A percentile compares a stretch with the other conserved stretches of the same genome.
These are phyloP conservation scores for Cupressus sempervirens DNA, from an alignment of 75 land plant genomes.

Conservation along the genomic window DNA sequence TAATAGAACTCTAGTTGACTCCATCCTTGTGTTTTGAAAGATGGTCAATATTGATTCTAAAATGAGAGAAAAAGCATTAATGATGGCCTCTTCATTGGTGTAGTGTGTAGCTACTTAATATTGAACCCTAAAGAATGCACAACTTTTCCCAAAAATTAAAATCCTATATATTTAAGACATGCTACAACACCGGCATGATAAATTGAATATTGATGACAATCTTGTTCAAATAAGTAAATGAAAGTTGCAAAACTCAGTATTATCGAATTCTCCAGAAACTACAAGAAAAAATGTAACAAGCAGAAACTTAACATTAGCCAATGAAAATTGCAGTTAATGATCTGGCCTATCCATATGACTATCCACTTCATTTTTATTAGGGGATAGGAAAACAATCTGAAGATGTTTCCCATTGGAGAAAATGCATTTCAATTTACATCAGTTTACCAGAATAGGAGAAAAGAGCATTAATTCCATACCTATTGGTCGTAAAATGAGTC, in stretches of 20 bases:
- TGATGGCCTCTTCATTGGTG: neutral
- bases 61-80: neutral
- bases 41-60: neutral
- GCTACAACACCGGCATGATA: neutral
- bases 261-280: neutral
- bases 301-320: neutral
- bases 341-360: neutral
- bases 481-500: neutral
- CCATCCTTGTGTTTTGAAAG: neutral
- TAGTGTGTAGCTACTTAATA: neutral
- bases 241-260: neutral
- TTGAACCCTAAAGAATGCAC: neutral
- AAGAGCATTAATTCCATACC: neutral
- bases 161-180: too few relatives aligned
- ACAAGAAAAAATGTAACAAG: neutral
- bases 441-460: neutral
- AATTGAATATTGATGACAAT: neutral
- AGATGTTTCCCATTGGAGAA: neutral
- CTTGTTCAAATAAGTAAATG: neutral
- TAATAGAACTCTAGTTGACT: neutral
- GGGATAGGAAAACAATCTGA: neutral
- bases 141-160: neutral
- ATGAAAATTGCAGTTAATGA: neutral
- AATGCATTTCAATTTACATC: neutral
- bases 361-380: neutral